Percentiles rank a stretch among this genome's conserved stretches.
phyloP scores from a whole-genome alignment of 164 flowering plant genomes.

The Aristolochia contorta region DNA sequence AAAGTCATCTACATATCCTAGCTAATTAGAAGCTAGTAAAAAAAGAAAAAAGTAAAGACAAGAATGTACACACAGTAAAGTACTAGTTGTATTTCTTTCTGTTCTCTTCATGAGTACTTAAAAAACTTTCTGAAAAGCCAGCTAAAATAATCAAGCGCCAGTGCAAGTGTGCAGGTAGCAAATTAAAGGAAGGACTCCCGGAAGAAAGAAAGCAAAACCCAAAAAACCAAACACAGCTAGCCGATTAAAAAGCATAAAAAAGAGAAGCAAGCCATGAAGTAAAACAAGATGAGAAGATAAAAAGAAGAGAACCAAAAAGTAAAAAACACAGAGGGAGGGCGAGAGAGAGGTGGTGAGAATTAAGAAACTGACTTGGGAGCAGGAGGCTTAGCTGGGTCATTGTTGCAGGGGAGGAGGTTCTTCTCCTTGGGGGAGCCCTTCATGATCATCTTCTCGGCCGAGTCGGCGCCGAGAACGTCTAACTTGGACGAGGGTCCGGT shows the following conservation, averaged over 20 bases:
- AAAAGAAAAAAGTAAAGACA: no score
- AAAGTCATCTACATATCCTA: no score
- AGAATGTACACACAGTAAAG: no score
- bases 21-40: no score
- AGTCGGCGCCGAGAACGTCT: conserved; percentile 3
- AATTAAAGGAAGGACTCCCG: neutral
- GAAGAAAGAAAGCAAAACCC: neutral
- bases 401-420: neutral
- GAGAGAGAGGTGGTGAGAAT: no score
- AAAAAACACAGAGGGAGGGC: no score
- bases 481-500: conserved; percentile 3
- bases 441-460: conserved; percentile 8
- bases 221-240: neutral
- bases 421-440: conserved; percentile 8
- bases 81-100: no score
- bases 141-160: neutral
- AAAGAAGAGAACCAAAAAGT: no score
- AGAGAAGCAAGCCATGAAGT: neutral
- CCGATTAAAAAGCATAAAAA: neutral
- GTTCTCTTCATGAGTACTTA: no score
- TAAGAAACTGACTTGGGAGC: conserved; percentile 7
- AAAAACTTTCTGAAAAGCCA: no score
- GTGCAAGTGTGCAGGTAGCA: neutral
- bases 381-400: conserved; percentile 15
- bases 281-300: neutral